Evolutionary conservation across 306 rosid species (phyloP).

Genomic region (Medicago arabica): DNA sequence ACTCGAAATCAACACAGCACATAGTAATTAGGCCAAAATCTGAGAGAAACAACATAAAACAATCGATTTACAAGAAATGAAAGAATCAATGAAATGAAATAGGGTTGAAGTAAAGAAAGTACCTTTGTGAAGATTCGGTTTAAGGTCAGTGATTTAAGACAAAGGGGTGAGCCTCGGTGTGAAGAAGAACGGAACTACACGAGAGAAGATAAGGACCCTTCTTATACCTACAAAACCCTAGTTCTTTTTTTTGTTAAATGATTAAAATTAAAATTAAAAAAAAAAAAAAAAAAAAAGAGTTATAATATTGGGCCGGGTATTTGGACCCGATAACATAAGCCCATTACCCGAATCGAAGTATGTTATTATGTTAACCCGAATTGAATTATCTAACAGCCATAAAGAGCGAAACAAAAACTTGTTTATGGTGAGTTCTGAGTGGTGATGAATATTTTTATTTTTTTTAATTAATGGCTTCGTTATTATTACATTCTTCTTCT

Average conservation of each 20-base stretch:
- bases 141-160: slow-evolving; percentile 32
- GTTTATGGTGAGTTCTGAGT: background rate
- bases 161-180: background rate
- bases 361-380: too few relatives aligned
- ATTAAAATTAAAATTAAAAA: background rate
- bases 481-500: slow-evolving; percentile 40
- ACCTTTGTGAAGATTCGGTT: slow-evolving; percentile 42
- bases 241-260: background rate
- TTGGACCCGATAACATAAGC: background rate
- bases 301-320: slow-evolving; percentile 12
- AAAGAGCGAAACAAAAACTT: too few relatives aligned
- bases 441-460: background rate
- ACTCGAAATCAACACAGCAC: background rate
- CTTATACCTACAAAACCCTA: slow-evolving; percentile 54
- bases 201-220: slow-evolving; percentile 32
- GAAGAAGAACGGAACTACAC: slow-evolving; percentile 38
- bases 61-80: background rate
- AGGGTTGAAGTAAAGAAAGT: background rate
- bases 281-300: too few relatives aligned
- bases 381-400: background rate
- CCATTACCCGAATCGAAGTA: background rate
- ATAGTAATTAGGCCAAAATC: background rate
- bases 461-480: slow-evolving; percentile 51
- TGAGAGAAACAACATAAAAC: background rate
- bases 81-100: background rate